These are phyloP conservation scores for Penicillium goetzii DNA, from an alignment of 495 filamentous ascomycete species.

Conservation along the genomic window DNA sequence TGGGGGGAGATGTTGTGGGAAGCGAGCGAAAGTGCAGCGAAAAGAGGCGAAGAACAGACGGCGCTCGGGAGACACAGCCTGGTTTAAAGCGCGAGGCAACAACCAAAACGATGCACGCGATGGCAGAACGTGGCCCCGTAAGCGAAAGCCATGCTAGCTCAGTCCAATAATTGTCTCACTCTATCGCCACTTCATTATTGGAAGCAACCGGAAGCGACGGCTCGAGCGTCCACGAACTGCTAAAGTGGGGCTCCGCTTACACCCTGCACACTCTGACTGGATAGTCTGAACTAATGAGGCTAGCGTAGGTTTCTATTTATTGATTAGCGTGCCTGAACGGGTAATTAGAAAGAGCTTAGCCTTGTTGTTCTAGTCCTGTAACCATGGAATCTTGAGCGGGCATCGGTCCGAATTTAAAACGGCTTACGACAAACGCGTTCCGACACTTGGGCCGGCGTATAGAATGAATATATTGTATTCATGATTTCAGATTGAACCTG, in stretches of 20 bases:
- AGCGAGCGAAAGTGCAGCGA: constrained; percentile 3
- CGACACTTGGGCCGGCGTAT: no score
- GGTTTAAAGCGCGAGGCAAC: constrained; percentile 1
- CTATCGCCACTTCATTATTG: neutral
- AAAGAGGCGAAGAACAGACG: neutral
- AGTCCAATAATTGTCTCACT: constrained; percentile 1
- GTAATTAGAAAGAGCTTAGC: constrained; percentile 9
- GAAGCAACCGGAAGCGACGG: constrained; percentile 13
- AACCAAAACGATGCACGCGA: neutral
- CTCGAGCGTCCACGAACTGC: constrained; percentile 2
- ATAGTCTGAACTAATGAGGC: neutral
- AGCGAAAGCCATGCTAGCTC: neutral
- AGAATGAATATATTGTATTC: no score
- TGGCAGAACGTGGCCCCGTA: neutral
- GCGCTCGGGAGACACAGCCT: neutral
- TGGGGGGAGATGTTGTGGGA: neutral
- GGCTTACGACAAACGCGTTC: no score
- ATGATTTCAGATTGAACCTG: no score
- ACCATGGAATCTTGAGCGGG: neutral
- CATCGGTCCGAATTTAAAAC: neutral
- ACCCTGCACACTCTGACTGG: neutral
- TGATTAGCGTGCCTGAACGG: neutral
- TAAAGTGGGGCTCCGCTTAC: neutral
- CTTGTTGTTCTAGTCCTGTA: neutral
- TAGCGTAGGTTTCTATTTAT: neutral